phyloP scores from a whole-genome alignment of 2,329 filamentous ascomycete species.

The Teratosphaeria nubilosa region DNA sequence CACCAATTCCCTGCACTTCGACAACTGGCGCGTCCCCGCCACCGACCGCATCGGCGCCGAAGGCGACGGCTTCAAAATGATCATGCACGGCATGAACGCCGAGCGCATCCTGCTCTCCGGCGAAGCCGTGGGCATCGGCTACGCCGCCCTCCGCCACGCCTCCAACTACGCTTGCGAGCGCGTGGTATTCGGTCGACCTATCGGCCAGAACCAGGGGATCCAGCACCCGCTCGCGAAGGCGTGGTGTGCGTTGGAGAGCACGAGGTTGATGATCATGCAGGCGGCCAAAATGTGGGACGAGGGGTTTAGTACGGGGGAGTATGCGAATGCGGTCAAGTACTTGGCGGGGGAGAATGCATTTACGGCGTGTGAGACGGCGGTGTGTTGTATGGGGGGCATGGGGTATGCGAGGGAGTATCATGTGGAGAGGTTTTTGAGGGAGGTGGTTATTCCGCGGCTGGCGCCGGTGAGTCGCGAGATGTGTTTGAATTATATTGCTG shows the following conservation, averaged over 20 bases:
- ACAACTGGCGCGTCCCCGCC: slow-evolving; percentile 33
- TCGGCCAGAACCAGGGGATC: slow-evolving; percentile 57
- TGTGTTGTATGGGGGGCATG: slow-evolving; percentile 53
- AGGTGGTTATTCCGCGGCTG: slow-evolving; percentile 54
- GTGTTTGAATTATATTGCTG: slow-evolving; percentile 25
- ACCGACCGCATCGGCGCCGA: slow-evolving; percentile 33
- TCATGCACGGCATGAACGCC: slow-evolving; percentile 72
- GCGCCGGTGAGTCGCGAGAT: slow-evolving; percentile 47
- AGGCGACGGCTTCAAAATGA: slow-evolving; percentile 37
- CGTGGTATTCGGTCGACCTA: slow-evolving; percentile 54
- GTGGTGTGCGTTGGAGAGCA: slow-evolving; percentile 56
- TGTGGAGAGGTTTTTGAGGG: slow-evolving; percentile 56
- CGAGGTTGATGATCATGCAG: slow-evolving; percentile 56
- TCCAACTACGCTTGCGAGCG: slow-evolving; percentile 57
- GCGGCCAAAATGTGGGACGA: slow-evolving; percentile 53
- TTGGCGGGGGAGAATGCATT: slow-evolving; percentile 56
- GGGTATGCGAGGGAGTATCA: slow-evolving; percentile 39
- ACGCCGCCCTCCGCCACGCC: slow-evolving; percentile 40
- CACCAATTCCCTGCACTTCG: slow-evolving; percentile 36
- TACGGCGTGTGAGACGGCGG: slow-evolving; percentile 50
- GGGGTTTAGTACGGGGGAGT: slow-evolving; percentile 38
- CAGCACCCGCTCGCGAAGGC: slow-evolving; percentile 56
- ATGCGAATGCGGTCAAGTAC: slow-evolving; percentile 60
- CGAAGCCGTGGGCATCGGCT: slow-evolving; percentile 40
- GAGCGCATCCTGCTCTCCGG: slow-evolving; percentile 60